A percentile compares a stretch with the other conserved stretches of the same genome.
These are phyloP conservation scores for Adansonia rubrostipa DNA, from an alignment of 441 rosid genomes.

Conservation along the genomic window DNA sequence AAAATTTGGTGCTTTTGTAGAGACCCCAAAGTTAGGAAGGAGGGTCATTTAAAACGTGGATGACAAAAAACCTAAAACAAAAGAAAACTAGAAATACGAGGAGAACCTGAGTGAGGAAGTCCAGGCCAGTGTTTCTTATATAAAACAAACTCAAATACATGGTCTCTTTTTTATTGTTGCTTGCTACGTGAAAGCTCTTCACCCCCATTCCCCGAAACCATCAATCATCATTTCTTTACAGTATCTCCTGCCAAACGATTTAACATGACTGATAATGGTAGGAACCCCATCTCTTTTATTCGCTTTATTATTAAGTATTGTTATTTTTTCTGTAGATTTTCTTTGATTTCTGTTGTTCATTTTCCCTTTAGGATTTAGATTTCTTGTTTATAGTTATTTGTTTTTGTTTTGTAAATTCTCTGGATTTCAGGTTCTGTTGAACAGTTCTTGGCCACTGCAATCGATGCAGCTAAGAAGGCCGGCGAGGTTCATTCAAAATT, in stretches of 20 bases:
- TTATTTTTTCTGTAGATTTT: background rate
- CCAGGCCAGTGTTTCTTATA: background rate
- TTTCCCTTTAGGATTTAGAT: slow-evolving; percentile 8
- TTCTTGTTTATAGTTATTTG: slow-evolving; percentile 17
- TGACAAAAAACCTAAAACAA: background rate
- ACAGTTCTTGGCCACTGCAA: slow-evolving; percentile 62
- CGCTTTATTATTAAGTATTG: background rate
- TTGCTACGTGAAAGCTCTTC: slow-evolving; percentile 18
- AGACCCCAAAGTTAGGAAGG: background rate
- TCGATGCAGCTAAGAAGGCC: slow-evolving; percentile 87
- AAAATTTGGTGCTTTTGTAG: background rate
- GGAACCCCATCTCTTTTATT: background rate
- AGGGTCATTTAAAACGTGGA: background rate
- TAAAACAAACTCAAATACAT: background rate
- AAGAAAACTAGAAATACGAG: background rate
- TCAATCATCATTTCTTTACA: slow-evolving; percentile 8
- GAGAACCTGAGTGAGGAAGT: background rate
- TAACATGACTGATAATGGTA: slow-evolving; percentile 68
- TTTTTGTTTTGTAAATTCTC: background rate
- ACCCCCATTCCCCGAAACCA: background rate
- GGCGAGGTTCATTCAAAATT: slow-evolving; percentile 59
- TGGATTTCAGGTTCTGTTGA: slow-evolving; percentile 57
- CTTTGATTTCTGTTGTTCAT: background rate
- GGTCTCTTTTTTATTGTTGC: background rate
- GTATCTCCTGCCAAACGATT: background rate